These are phyloP conservation scores for Pyrenophora tritici-repentis DNA, from an alignment of 2,329 filamentous ascomycete species.

Conservation along the genomic window DNA sequence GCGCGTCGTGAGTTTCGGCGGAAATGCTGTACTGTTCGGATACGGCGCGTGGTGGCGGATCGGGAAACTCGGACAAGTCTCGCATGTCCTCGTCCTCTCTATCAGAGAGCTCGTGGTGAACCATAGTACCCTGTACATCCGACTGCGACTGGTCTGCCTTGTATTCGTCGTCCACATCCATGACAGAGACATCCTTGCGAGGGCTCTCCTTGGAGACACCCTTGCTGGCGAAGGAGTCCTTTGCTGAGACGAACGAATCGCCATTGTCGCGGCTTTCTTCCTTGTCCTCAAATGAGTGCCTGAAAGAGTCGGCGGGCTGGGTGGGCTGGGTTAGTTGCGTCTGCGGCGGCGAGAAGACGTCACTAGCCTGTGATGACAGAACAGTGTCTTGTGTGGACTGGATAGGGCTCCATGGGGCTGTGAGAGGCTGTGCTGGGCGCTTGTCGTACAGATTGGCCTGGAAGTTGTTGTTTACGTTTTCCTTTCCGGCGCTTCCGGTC, in stretches of 20 bases:
- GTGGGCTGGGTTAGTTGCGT: slow-evolving; percentile 44
- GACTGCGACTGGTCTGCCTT: slow-evolving; percentile 27
- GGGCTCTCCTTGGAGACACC: slow-evolving; percentile 34
- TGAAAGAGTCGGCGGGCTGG: slow-evolving; percentile 37
- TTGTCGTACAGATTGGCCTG: slow-evolving; percentile 47
- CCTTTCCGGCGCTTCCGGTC: slow-evolving; percentile 34
- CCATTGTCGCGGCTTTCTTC: slow-evolving; percentile 43
- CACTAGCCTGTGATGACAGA: slow-evolving; percentile 32
- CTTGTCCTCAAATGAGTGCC: slow-evolving; percentile 26
- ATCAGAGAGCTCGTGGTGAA: slow-evolving; percentile 30
- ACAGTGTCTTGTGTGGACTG: slow-evolving; percentile 40
- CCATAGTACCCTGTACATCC: slow-evolving; percentile 31
- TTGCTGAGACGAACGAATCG: slow-evolving; percentile 56
- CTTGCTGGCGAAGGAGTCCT: slow-evolving; percentile 48
- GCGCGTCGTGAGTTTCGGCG: slow-evolving; percentile 39
- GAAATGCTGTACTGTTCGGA: slow-evolving; percentile 42
- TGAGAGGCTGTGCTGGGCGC: slow-evolving; percentile 30
- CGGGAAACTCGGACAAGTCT: slow-evolving; percentile 27
- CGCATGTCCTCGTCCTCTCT: slow-evolving; percentile 25
- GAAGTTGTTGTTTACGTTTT: slow-evolving; percentile 30
- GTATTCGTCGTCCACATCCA: slow-evolving; percentile 40
- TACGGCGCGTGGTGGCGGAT: slow-evolving; percentile 26
- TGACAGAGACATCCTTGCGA: slow-evolving; percentile 28
- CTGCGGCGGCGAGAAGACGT: slow-evolving; percentile 39
- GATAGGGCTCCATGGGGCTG: slow-evolving; percentile 40